These are phyloP conservation scores for Apiospora saccharicola DNA, from an alignment of 2,329 filamentous ascomycete genomes.

Conservation along the genomic window DNA sequence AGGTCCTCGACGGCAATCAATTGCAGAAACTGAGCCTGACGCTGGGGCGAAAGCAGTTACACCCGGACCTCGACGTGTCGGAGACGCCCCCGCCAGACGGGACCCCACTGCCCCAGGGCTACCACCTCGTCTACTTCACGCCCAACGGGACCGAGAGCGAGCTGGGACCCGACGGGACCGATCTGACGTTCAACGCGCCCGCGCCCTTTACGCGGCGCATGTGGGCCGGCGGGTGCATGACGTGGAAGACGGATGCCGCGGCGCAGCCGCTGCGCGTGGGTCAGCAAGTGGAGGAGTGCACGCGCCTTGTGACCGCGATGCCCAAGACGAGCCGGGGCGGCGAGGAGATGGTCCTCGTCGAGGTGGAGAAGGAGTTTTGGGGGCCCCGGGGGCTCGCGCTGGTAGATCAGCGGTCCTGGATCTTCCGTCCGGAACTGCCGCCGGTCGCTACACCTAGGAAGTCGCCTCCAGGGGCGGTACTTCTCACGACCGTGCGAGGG, in stretches of 20 bases:
- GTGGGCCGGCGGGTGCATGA: constrained; percentile 71
- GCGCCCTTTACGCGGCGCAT: constrained; percentile 68
- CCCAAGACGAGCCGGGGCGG: constrained; percentile 63
- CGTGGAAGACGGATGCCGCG: constrained; percentile 50
- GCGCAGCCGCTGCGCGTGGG: constrained; percentile 59
- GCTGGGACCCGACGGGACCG: constrained; percentile 67
- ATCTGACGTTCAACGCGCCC: constrained; percentile 65
- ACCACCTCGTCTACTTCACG: constrained; percentile 71
- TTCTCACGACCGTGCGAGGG: constrained; percentile 30
- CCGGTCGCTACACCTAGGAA: constrained; percentile 19
- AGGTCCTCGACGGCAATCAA: constrained; percentile 68
- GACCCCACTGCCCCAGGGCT: constrained; percentile 63
- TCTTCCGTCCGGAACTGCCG: constrained; percentile 50
- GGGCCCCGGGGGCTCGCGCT: constrained; percentile 59
- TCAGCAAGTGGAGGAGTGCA: constrained; percentile 63
- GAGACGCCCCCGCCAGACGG: constrained; percentile 47
- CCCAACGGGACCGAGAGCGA: constrained; percentile 60
- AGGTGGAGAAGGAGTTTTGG: constrained; percentile 67
- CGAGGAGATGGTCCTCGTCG: constrained; percentile 69
- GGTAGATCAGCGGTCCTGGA: constrained; percentile 61
- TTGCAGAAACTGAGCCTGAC: constrained; percentile 68
- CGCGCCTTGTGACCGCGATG: constrained; percentile 59
- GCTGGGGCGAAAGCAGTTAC: constrained; percentile 57
- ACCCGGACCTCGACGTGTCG: constrained; percentile 49
- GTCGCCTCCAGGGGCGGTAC: constrained; percentile 29